Evolutionary conservation across 176 grass and related monocot species (phyloP).

Genomic region (Tuctoria greenei): DNA sequence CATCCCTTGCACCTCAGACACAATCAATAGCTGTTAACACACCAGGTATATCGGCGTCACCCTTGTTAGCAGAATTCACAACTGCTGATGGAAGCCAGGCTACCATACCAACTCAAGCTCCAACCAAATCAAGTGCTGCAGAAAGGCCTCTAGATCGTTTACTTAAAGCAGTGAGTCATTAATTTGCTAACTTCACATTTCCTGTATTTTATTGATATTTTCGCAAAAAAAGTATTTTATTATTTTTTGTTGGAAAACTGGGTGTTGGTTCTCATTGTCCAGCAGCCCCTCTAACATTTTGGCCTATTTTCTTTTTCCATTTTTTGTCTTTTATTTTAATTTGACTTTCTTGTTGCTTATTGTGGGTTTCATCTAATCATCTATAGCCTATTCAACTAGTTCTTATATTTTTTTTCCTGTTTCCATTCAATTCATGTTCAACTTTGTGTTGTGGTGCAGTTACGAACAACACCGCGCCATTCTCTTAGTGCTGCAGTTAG

Average conservation of each 20-base stretch:
- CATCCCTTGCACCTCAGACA: slow-evolving; percentile 49
- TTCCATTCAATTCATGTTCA: slow-evolving; percentile 21
- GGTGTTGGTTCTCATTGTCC: too few relatives aligned
- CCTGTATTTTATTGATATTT: slow-evolving; percentile 25
- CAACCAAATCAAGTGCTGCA: slow-evolving; percentile 56
- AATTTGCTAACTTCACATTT: slow-evolving; percentile 29
- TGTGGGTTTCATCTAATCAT: neutral
- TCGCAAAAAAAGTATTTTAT: too few relatives aligned
- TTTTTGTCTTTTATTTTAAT: neutral
- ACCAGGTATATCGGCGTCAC: slow-evolving; percentile 90
- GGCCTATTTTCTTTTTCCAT: neutral
- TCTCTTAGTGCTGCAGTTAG: slow-evolving; percentile 61
- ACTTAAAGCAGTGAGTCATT: slow-evolving; percentile 73
- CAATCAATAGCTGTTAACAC: slow-evolving; percentile 84
- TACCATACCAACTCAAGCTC: slow-evolving; percentile 60
- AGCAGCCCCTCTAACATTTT: neutral
- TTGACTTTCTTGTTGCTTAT: neutral
- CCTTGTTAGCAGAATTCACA: slow-evolving; percentile 85
- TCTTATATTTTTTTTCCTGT: neutral
- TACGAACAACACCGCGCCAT: slow-evolving; percentile 45
- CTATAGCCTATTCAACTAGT: neutral
- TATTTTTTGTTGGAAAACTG: too few relatives aligned
- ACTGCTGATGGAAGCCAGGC: slow-evolving; percentile 70
- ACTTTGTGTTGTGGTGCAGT: slow-evolving; percentile 46
- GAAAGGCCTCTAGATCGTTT: slow-evolving; percentile 87